These are phyloP conservation scores for Pyronema domesticum DNA, from an alignment of 495 filamentous ascomycete species.

Conservation along the genomic window DNA sequence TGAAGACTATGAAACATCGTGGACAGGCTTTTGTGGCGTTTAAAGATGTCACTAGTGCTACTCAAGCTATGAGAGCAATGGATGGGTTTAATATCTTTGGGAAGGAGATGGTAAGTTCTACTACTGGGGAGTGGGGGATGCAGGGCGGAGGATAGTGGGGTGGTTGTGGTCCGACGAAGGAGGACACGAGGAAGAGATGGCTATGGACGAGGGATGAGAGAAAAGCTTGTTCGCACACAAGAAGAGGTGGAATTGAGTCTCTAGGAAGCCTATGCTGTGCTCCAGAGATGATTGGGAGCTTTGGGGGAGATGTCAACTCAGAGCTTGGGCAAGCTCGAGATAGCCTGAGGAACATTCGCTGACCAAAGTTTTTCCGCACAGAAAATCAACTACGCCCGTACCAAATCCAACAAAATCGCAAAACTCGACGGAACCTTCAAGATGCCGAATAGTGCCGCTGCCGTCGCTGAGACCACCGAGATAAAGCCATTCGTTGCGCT, in stretches of 20 bases:
- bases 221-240: no score
- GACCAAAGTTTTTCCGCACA: conserved; percentile 22
- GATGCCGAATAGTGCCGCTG: conserved; percentile 35
- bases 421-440: conserved; percentile 83
- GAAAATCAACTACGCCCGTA: conserved; percentile 79
- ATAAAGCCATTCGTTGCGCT: conserved; percentile 29
- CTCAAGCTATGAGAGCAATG: conserved; percentile 72
- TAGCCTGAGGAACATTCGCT: neutral
- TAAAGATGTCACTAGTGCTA: conserved; percentile 67
- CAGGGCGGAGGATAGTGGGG: neutral
- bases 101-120: conserved; percentile 54
- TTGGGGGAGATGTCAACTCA: neutral
- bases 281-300: neutral
- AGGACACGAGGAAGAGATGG: neutral
- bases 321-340: neutral
- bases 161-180: neutral
- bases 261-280: no score
- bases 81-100: conserved; percentile 81
- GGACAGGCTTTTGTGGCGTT: conserved; percentile 90
- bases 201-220: no score
- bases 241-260: no score
- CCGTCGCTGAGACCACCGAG: conserved; percentile 39
- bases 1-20: conserved; percentile 78
- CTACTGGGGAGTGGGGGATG: neutral
- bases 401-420: conserved; percentile 64